Conservation (phyloP, 495 filamentous ascomycete species). For the Annulohypoxylon maeteangense region DNA sequence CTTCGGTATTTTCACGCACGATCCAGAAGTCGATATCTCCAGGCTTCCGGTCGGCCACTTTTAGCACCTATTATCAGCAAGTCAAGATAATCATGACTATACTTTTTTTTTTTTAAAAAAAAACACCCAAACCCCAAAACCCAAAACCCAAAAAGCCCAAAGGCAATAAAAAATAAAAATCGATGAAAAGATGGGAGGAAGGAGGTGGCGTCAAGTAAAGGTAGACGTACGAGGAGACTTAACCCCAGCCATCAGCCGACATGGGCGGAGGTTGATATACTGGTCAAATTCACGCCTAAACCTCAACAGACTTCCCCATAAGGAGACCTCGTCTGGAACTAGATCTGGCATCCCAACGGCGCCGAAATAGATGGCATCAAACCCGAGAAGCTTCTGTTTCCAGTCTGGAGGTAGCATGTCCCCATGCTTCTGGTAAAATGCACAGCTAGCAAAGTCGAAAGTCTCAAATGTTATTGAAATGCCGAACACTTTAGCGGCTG, state of each 20-base stretch:
- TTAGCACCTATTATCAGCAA: not conserved
- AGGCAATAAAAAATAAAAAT: not conserved
- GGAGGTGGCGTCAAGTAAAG: not conserved
- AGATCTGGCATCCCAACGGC: slow-evolving; percentile 48
- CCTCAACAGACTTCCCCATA: slow-evolving; percentile 70
- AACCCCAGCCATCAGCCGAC: slow-evolving; percentile 79
- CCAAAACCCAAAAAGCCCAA: too few relatives aligned
- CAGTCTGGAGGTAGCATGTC: slow-evolving; percentile 47
- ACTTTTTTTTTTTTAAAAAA: too few relatives aligned
- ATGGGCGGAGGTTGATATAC: slow-evolving; percentile 87
- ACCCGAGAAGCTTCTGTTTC: slow-evolving; percentile 40
- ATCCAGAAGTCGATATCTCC: slow-evolving; percentile 84
- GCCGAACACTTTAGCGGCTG: slow-evolving; percentile 36
- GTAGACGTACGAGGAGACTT: slow-evolving; percentile 60
- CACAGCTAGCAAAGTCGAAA: slow-evolving; percentile 48
- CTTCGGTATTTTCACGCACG: slow-evolving; percentile 83
- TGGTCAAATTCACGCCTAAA: slow-evolving; percentile 84
- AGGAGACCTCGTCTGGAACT: slow-evolving; percentile 47
- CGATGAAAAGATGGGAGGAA: not conserved
- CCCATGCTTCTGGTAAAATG: slow-evolving; percentile 47
- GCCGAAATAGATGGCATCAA: slow-evolving; percentile 51
- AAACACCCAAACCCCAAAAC: too few relatives aligned
- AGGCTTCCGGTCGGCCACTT: slow-evolving; percentile 68
- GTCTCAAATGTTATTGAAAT: slow-evolving; percentile 43
- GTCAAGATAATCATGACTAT: not conserved